Evolutionary conservation across 2,329 filamentous ascomycete species (phyloP), one percentile per base, ranked within the genome.

Genomic region (Pseudocercospora pini-densiflorae): DNA sequence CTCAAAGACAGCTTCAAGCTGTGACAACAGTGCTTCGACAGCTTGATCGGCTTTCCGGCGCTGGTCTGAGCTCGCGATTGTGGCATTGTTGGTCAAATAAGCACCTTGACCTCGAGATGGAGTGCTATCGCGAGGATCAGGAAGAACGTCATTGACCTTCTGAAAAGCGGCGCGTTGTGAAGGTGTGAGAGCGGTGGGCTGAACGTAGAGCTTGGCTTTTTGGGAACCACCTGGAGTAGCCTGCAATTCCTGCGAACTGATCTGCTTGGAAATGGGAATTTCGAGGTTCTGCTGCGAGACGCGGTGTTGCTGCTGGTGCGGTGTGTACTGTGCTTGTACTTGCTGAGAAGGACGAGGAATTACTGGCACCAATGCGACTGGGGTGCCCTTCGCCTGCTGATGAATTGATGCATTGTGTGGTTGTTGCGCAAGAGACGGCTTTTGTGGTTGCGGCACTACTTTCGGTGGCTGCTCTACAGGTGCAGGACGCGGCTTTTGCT

Each of bases 41-140:
- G 92, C 90, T 10, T 88, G 85, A 72, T 97, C 90, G 4, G 90
- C 91, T 74, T 93, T 89, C 72, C 96, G 90, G 59, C 90, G 90
- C 77, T 97, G 92, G 74, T 96, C 93, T 6, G 64, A 58, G 59
- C 68, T 75, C 10, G 70, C 43, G n/a, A 61, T 40, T 5, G 65
- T 70, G 49, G 64, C 49, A 21, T 65, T 65, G 54, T 71, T 70
- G 24, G 67, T 69, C 27, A 73, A 65, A 31, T 67, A 64, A 6
- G 68, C 68, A 53, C 53, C 66, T 58, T 67, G 68, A 23, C 64
- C 66, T 45, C 62, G 67, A 5, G 66, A 61, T 6, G 71, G 69
- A 8, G 72, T 69, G 16, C 59, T 65, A 19, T 47, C 60, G 21
- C 43, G 61, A 9, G 58, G 29, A 14, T 72, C 71, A 1, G 68